Conservation (phyloP, 805 yeast species). For the Pichia cabralensis region DNA sequence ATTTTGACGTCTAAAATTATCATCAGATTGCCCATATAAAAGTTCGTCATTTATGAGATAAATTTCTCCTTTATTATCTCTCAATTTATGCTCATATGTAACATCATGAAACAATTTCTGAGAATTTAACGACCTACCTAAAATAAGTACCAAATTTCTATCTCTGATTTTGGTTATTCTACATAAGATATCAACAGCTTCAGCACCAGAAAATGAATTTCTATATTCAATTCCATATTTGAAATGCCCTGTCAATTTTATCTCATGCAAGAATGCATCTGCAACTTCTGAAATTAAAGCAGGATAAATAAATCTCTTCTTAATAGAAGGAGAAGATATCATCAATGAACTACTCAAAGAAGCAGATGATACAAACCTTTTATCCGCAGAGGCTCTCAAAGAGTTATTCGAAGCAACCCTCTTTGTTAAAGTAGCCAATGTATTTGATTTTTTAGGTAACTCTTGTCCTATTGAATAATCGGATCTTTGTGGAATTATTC, state of each 20-base stretch:
- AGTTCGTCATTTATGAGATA: conserved; percentile 67
- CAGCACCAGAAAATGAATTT: conserved; percentile 87
- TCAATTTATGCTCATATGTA: conserved; percentile 82
- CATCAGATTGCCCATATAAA: conserved; percentile 15
- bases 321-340: conserved; percentile 30
- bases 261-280: conserved; percentile 55
- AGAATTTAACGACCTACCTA: conserved; percentile 90
- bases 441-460: conserved; percentile 34
- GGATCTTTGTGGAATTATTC: conserved; percentile 37
- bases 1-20: conserved; percentile 18
- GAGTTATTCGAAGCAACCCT: conserved; percentile 28
- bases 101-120: conserved; percentile 93
- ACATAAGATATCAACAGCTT: conserved; percentile 87
- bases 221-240: conserved; percentile 89
- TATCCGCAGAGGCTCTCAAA: conserved; percentile 22
- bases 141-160: conserved; percentile 74
- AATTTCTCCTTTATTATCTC: conserved; percentile 82
- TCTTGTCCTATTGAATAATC: conserved; percentile 22
- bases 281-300: conserved; percentile 86
- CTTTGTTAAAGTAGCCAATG: conserved; percentile 34
- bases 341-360: conserved; percentile 33
- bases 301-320: conserved; percentile 54
- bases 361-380: conserved; percentile 17
- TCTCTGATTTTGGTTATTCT: conserved; percentile 82
- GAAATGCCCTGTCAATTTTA: conserved; percentile 65